Evolutionary conservation across 2,329 filamentous ascomycete genomes (phyloP).

Genomic region (Tolypocladium tropicale): DNA sequence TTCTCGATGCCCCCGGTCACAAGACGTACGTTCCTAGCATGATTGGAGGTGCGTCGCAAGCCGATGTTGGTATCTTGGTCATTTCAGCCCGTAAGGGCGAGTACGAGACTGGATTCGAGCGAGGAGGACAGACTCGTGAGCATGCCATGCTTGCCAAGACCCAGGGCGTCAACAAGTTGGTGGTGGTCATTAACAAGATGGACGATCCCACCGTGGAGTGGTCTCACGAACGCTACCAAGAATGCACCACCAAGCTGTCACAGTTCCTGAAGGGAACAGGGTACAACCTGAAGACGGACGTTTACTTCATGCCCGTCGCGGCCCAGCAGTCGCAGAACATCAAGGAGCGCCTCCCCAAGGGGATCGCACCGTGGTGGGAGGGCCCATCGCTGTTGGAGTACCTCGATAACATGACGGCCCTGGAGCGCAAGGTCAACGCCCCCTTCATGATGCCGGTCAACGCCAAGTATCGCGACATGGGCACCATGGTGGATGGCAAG

Average conservation of each 20-base stretch:
- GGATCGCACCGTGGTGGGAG: conserved; percentile 70
- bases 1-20: conserved; percentile 92
- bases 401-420: conserved; percentile 83
- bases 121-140: conserved; percentile 93
- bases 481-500: conserved; percentile 95
- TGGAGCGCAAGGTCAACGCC: conserved; percentile 92
- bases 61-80: conserved; percentile 88
- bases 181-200: conserved; percentile 99
- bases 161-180: conserved; percentile 92
- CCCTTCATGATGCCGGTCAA: conserved; percentile 99
- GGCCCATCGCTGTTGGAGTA: conserved; percentile 90
- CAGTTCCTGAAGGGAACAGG: conserved; percentile 86
- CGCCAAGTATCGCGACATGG: conserved; percentile 94
- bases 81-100: conserved; percentile 96
- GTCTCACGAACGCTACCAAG: conserved; percentile 85
- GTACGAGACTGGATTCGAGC: conserved; percentile 96
- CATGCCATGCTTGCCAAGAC: conserved; percentile 97
- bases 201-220: conserved; percentile 94
- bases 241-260: conserved; percentile 81
- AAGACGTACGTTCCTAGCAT: conserved; percentile 98
- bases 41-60: conserved; percentile 91
- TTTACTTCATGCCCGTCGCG: conserved; percentile 93
- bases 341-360: conserved; percentile 75
- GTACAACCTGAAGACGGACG: conserved; percentile 88
- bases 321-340: conserved; percentile 80